phyloP scores from a whole-genome alignment of 2,329 filamentous ascomycete species.

The Cryoendolithus antarcticus region DNA sequence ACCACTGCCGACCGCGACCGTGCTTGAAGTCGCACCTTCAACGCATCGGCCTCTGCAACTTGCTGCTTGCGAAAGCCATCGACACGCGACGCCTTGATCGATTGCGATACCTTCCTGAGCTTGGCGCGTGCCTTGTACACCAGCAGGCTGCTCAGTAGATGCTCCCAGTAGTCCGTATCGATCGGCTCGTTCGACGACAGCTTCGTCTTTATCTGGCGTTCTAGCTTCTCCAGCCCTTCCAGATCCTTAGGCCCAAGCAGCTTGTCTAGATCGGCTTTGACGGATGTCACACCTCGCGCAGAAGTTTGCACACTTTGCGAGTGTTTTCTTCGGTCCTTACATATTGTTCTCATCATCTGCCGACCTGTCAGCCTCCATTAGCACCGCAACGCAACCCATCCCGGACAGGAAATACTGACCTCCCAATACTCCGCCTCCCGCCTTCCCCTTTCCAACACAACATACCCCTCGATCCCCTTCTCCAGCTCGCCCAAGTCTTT shows the following conservation, averaged over 20 bases:
- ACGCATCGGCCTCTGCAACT: slow-evolving; percentile 49
- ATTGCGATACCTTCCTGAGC: slow-evolving; percentile 66
- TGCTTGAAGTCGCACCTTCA: slow-evolving; percentile 39
- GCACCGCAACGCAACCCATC: too few species aligned
- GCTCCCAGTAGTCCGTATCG: slow-evolving; percentile 96
- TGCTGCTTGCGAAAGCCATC: slow-evolving; percentile 55
- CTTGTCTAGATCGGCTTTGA: slow-evolving; percentile 77
- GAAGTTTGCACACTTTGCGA: slow-evolving; percentile 42
- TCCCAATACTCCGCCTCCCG: slow-evolving; percentile 83
- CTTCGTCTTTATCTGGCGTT: slow-evolving; percentile 77
- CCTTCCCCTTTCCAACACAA: slow-evolving; percentile 64
- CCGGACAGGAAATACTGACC: slow-evolving; percentile 26
- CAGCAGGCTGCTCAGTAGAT: slow-evolving; percentile 69
- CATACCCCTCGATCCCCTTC: slow-evolving; percentile 67
- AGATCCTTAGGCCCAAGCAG: slow-evolving; percentile 75
- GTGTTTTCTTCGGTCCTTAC: slow-evolving; percentile 60
- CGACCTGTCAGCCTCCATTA: slow-evolving; percentile 10
- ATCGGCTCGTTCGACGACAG: slow-evolving; percentile 80
- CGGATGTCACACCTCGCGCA: slow-evolving; percentile 68
- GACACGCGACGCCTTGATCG: slow-evolving; percentile 58
- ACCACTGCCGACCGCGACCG: slow-evolving; percentile 1
- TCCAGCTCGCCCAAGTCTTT: slow-evolving; percentile 63
- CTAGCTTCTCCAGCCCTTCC: slow-evolving; percentile 74
- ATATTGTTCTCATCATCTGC: slow-evolving; percentile 71
- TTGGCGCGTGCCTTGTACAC: slow-evolving; percentile 89